Evolutionary conservation across 2,329 filamentous ascomycete species (phyloP).

Genomic region (Coniochaeta sp.): DNA sequence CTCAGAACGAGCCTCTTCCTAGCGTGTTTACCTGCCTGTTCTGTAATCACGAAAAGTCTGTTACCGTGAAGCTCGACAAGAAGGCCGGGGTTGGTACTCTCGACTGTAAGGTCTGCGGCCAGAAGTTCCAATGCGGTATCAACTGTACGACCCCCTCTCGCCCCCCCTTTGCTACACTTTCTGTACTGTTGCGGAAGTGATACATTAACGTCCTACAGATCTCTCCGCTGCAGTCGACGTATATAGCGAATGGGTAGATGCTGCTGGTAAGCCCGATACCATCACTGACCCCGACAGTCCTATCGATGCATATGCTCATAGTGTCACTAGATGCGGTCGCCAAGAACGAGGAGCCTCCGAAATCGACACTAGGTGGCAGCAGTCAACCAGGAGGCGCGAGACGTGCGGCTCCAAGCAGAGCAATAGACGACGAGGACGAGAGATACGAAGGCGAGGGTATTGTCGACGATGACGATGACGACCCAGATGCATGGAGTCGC

Average conservation of each 20-base stretch:
- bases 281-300: not conserved
- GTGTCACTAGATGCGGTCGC: slow-evolving; percentile 17
- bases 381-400: slow-evolving; percentile 13
- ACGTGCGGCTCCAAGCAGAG: slow-evolving; percentile 18
- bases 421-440: slow-evolving; percentile 39
- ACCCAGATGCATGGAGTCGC: slow-evolving; percentile 26
- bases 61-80: slow-evolving; percentile 88
- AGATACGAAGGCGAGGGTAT: slow-evolving; percentile 47
- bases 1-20: slow-evolving; percentile 60
- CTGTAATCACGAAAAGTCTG: slow-evolving; percentile 94
- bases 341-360: slow-evolving; percentile 5
- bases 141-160: slow-evolving; percentile 64
- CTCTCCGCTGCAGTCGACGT: slow-evolving; percentile 89
- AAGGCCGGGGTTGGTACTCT: slow-evolving; percentile 81
- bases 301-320: not conserved
- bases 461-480: slow-evolving; percentile 45
- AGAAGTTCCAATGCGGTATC: slow-evolving; percentile 86
- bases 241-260: slow-evolving; percentile 97
- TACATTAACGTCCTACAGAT: slow-evolving; percentile 41
- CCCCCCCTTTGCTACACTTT: not conserved
- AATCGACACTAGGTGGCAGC: slow-evolving; percentile 1
- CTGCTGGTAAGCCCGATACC: slow-evolving; percentile 44
- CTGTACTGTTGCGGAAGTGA: not conserved
- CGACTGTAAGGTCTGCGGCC: slow-evolving; percentile 86
- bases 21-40: slow-evolving; percentile 95